These are phyloP conservation scores for Pulveroboletus frians DNA, from an alignment of 768 basidiomycete species.

Conservation along the genomic window DNA sequence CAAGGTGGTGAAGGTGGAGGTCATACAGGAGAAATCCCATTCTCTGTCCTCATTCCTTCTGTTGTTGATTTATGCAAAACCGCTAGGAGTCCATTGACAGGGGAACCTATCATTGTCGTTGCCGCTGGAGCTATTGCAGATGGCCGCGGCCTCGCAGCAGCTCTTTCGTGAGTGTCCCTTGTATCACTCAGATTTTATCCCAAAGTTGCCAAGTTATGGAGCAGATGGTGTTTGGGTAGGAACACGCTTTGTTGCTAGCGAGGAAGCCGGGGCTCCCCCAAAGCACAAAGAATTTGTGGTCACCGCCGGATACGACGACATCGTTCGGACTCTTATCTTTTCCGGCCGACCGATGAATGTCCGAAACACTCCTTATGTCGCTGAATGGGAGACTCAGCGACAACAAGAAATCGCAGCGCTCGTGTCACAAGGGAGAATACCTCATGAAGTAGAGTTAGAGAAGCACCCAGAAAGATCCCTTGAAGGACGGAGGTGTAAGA, in stretches of 20 bases:
- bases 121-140: constrained; percentile 85
- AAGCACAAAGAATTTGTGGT: constrained; percentile 65
- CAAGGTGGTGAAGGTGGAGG: constrained; percentile 89
- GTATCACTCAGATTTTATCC: background rate
- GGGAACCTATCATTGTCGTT: constrained; percentile 69
- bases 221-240: constrained; percentile 87
- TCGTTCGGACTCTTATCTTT: constrained; percentile 65
- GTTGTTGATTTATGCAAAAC: constrained; percentile 74
- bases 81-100: constrained; percentile 70
- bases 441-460: constrained; percentile 69
- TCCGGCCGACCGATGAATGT: constrained; percentile 79
- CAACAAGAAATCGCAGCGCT: constrained; percentile 55
- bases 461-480: constrained; percentile 62
- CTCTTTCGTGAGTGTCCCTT: constrained; percentile 48
- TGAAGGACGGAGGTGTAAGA: constrained; percentile 56
- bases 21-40: constrained; percentile 79
- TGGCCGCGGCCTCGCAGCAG: constrained; percentile 73
- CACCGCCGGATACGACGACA: constrained; percentile 72
- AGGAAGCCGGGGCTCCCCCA: constrained; percentile 73
- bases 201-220: constrained; percentile 51
- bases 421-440: constrained; percentile 61
- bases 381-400: constrained; percentile 66
- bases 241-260: constrained; percentile 80
- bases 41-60: constrained; percentile 77
- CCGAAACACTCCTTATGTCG: constrained; percentile 73